Evolutionary conservation across 345 rosid genomes (phyloP).

Genomic region (Syzygium grande): DNA sequence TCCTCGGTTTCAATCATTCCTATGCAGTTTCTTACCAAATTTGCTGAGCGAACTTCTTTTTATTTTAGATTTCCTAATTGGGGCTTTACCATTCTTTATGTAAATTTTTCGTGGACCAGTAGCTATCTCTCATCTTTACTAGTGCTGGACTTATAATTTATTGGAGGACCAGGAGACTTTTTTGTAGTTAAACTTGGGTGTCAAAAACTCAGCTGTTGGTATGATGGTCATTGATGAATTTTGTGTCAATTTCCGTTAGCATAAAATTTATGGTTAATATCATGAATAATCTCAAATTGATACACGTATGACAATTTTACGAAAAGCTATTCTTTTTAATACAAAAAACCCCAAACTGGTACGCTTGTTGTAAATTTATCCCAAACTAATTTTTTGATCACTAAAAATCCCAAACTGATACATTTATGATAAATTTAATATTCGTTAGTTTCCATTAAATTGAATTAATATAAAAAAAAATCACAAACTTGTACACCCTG

Average conservation of each 20-base stretch:
- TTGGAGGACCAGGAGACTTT: neutral
- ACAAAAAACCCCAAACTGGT: too few relatives aligned
- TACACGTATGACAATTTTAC: too few relatives aligned
- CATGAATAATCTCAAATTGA: too few relatives aligned
- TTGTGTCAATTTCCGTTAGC: neutral
- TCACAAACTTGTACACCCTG: too few relatives aligned
- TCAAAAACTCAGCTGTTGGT: neutral
- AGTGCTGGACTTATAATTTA: neutral
- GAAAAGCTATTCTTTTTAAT: fast-evolving
- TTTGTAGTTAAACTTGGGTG: neutral
- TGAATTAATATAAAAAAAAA: too few relatives aligned
- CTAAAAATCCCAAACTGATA: too few relatives aligned
- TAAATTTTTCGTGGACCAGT: neutral
- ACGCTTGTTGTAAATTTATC: too few relatives aligned
- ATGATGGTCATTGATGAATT: neutral
- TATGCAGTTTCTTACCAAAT: neutral
- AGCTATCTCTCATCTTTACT: neutral
- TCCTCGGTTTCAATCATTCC: neutral
- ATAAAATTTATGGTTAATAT: neutral
- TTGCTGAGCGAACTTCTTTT: neutral
- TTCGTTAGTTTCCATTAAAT: too few relatives aligned
- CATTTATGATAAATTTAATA: too few relatives aligned
- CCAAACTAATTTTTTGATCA: too few relatives aligned
- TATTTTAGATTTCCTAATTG: neutral
- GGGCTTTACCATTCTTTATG: neutral